phyloP scores from a whole-genome alignment of 495 filamentous ascomycete species.

The Geoglossum glabrum region DNA sequence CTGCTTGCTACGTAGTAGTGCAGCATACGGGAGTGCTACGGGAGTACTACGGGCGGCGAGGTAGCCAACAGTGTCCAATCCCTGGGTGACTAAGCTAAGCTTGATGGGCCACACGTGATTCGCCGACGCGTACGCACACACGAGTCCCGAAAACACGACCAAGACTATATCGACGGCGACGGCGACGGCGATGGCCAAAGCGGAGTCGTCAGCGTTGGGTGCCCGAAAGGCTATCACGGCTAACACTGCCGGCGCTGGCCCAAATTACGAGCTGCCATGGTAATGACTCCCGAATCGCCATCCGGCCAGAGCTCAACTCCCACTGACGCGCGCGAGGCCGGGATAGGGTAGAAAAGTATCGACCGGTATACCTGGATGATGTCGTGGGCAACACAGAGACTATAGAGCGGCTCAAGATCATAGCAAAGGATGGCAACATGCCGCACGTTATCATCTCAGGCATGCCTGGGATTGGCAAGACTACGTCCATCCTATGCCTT shows the following conservation, averaged over 20 bases:
- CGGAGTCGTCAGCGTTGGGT: constrained; percentile 61
- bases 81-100: too few relatives aligned
- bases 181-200: constrained; percentile 14
- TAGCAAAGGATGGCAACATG: constrained; percentile 98
- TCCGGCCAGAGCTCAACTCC: background rate
- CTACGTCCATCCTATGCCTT: constrained; percentile 84
- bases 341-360: constrained; percentile 92
- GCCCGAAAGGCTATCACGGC: constrained; percentile 45
- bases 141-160: too few relatives aligned
- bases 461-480: constrained; percentile 99
- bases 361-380: constrained; percentile 83
- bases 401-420: constrained; percentile 93
- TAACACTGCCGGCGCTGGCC: constrained; percentile 36
- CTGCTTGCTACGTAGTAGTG: too few relatives aligned
- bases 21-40: too few relatives aligned
- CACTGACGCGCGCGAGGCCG: background rate
- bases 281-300: constrained; percentile 21
- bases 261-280: constrained; percentile 83
- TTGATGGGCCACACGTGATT: too few relatives aligned
- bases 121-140: background rate
- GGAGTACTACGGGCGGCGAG: too few relatives aligned
- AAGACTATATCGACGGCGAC: background rate
- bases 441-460: constrained; percentile 97
- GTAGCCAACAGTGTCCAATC: too few relatives aligned
- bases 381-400: constrained; percentile 96